Evolutionary conservation across 148 eudicot genomes (phyloP), one percentile per base, ranked within the genome.

Genomic region (Rhododendron williamsianum): DNA sequence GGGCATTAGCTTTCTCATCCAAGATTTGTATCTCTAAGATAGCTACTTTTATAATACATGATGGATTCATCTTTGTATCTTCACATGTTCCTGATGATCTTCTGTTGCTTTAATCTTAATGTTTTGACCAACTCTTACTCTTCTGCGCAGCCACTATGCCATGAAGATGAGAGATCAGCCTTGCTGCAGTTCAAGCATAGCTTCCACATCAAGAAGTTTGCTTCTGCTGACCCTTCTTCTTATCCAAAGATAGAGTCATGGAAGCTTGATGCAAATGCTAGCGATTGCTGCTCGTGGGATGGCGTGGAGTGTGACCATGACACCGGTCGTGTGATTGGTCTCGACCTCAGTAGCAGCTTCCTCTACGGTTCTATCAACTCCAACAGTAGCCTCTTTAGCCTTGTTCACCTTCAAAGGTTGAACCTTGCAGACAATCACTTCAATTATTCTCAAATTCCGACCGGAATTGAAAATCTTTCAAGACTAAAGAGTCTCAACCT

Each of bases 311-410:
- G 76, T 71, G 76, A 71, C 18, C 76, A 11, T 12, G 16, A 71
- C 76, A 85, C 89, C 0, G 85, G 91, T 58, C 81, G 69, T 84
- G 92, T 92, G 25, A 89, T 79, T 1, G 87, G 86, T 30, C 91
- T 90, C 54, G 89, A 92, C 86, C 89, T 92, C 48, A 88, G 80
- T 25, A 76, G 88, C 82, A 89, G 91, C n/a, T 89, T 87, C 82
- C 89, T 89, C 56, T 78, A n/a, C 12, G 89, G 91, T 2, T 79
- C 63, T 7, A 80, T 91, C 72, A 85, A 84, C 21, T 54, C 60
- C 60, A 54, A 54, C 23, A 54, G 23, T 21, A 54, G 21, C 60
- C 60, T 18, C 21, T 89, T 90, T 12, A 58, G 13, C 23, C 90
- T 91, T 58, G 41, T 23, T n/a, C 83, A 88, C 81, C 93, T 90